Evolutionary conservation across 169 alveolate species (phyloP).

Genomic region (Eimeria tenella): DNA sequence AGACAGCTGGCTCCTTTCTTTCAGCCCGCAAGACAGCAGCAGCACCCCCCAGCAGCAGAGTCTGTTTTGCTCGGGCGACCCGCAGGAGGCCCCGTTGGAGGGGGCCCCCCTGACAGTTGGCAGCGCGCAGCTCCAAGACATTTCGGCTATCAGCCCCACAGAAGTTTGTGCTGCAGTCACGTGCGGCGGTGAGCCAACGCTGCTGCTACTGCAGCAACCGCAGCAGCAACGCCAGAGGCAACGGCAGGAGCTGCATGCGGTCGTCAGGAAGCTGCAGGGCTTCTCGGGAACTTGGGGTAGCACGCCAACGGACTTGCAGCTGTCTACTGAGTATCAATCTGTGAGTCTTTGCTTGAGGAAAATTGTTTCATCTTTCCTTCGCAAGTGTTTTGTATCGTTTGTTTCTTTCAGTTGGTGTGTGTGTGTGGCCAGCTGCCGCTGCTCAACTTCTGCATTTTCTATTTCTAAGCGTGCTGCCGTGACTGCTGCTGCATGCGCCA

Average conservation of each 20-base stretch:
- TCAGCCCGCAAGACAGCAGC: neutral
- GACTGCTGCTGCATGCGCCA: neutral
- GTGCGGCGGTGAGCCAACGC: neutral
- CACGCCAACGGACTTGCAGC: constrained; percentile 2
- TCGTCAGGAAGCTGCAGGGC: constrained; percentile 10
- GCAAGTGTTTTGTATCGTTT: neutral
- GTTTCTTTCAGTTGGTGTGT: neutral
- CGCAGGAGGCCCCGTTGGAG: neutral
- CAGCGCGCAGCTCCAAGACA: neutral
- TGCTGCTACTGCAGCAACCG: constrained; percentile 28
- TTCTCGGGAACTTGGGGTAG: neutral
- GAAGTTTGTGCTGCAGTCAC: constrained; percentile 8
- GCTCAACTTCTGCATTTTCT: neutral
- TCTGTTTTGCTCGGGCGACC: neutral
- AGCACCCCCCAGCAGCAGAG: neutral
- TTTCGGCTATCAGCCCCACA: neutral
- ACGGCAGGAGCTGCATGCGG: neutral
- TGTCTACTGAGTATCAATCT: neutral
- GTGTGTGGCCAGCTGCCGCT: neutral
- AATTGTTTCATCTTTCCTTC: too few relatives aligned
- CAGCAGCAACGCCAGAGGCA: constrained; percentile 14
- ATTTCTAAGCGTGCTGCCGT: neutral
- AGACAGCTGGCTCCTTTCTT: constrained; percentile 8
- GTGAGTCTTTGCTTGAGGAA: neutral
- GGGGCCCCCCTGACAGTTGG: neutral